Conservation (phyloP, 176 grass and related monocot species). For the Olyra latifolia region DNA sequence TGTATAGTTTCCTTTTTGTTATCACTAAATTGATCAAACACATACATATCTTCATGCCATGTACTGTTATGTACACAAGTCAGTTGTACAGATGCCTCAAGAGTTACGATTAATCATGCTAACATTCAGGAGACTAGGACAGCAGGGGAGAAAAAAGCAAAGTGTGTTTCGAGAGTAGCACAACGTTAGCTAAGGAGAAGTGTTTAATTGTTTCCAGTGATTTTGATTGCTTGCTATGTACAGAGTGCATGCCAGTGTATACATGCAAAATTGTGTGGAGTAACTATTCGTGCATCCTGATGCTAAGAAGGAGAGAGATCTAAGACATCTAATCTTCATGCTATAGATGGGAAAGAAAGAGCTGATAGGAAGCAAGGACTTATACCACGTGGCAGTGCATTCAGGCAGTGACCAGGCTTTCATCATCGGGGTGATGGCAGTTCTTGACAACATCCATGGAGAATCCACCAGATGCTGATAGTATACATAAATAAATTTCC, state of each 20-base stretch:
- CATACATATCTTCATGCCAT: background rate
- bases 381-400: conserved; percentile 74
- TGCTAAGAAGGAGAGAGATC: background rate
- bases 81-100: background rate
- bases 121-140: background rate
- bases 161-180: background rate
- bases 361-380: conserved; percentile 59
- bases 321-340: conserved; percentile 34
- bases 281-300: background rate
- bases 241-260: background rate
- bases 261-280: background rate
- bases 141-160: background rate
- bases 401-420: conserved; percentile 85
- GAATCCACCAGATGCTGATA: conserved; percentile 88
- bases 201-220: conserved; percentile 3
- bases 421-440: conserved; percentile 71
- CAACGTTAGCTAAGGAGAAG: background rate
- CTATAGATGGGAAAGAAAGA: conserved; percentile 63
- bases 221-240: conserved; percentile 15
- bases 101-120: background rate
- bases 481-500: conserved; percentile 13
- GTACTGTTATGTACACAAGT: background rate
- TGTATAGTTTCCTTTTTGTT: background rate
- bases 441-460: conserved; percentile 88
- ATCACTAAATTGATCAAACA: conserved; percentile 24